Evolutionary conservation across 495 filamentous ascomycete genomes (phyloP), one percentile per base, ranked within the genome.

Genomic region (Neurospora pannonica): DNA sequence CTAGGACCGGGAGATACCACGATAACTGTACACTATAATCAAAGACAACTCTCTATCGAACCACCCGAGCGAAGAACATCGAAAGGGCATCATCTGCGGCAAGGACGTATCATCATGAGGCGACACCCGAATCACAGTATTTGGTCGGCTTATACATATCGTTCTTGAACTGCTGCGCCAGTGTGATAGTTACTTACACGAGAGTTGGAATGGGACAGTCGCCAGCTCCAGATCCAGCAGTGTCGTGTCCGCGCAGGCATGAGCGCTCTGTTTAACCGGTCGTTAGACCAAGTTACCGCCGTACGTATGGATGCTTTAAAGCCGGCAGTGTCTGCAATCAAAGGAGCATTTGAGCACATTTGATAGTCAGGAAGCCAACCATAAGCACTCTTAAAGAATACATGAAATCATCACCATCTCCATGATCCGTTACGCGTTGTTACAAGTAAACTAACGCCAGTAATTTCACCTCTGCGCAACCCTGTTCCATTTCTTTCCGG

Each of bases 11-110:
- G 67, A 73, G 31, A 54, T 70, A 75, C 67, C 62, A 76, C 75
- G 60, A 67, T 36, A 46, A 74, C 70, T 80, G 77, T 80, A 80
- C 71, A 80, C 34, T 77, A 77, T 79, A 78, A 77, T 77, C 73
- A 72, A 74, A 71, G 71, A 75, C 71, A 39, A 74, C 62, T 62
- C 40, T 60, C 43, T 70, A 19, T 67, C 54, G 54, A 34, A 34
- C 54, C 0, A 17, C 54, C 21, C 6, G 6, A 67, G 54, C 54
- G 28, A 34, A 34, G 54, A 34, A 67, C 15, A 34, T 34, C 6
- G 31, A 36, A 67, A 7, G 28, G 7, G 4, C 28, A 34, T 36
- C 28, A 36, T 15, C 54, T 34, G 54, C 31, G 28, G 54, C 24
- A 31, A 67, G 54, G 11, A 19, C 28, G 3, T 67, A 60, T 67